Conservation (phyloP, 441 rosid species). For the Flueggea neowawraea region DNA sequence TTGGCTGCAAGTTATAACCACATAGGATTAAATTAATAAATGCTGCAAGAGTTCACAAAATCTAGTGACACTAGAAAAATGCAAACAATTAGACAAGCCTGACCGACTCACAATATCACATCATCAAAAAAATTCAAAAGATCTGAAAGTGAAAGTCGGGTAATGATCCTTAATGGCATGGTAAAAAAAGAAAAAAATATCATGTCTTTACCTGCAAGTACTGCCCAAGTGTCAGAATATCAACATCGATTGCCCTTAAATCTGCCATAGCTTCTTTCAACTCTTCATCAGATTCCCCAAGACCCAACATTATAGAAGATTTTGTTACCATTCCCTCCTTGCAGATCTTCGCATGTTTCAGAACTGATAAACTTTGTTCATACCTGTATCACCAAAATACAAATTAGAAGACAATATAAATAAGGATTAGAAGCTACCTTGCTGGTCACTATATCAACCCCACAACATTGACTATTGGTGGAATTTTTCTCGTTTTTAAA, state of each 20-base stretch:
- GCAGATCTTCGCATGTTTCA: constrained; percentile 79
- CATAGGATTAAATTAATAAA: not conserved
- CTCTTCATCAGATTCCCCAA: constrained; percentile 93
- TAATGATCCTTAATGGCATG: no score
- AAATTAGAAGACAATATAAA: not conserved
- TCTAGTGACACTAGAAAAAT: not conserved
- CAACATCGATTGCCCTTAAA: constrained; percentile 87
- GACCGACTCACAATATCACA: no score
- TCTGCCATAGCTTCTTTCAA: constrained; percentile 84
- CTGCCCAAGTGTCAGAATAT: constrained; percentile 94
- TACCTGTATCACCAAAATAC: constrained; percentile 48
- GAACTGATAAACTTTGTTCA: constrained; percentile 90
- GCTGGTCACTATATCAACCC: no score
- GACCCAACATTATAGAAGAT: constrained; percentile 96
- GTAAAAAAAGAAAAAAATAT: not conserved
- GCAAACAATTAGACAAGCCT: no score
- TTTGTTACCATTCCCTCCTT: constrained; percentile 88
- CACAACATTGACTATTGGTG: no score
- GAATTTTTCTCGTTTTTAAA: no score
- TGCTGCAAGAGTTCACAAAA: constrained; percentile 1
- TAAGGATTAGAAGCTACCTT: no score
- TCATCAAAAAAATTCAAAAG: no score
- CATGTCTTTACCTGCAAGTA: constrained; percentile 73
- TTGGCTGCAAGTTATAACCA: constrained; percentile 61
- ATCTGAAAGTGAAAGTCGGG: no score